These are phyloP conservation scores for Epichloe scottii DNA, from an alignment of 2,329 filamentous ascomycete genomes.

Conservation along the genomic window DNA sequence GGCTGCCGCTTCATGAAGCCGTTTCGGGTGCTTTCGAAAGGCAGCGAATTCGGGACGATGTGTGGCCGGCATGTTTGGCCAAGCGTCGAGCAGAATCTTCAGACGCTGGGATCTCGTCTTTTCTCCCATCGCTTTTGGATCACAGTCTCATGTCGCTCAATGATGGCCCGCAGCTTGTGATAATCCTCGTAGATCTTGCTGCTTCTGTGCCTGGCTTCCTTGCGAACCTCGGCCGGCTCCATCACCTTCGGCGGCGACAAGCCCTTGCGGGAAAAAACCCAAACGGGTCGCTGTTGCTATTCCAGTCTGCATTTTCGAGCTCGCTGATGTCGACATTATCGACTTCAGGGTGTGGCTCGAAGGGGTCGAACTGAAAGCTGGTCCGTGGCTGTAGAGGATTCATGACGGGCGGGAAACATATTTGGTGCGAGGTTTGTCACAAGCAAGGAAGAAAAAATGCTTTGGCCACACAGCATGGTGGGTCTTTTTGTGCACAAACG, in stretches of 20 bases:
- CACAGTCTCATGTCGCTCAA: slow-evolving; percentile 36
- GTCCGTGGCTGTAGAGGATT: not conserved
- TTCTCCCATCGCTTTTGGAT: slow-evolving; percentile 43
- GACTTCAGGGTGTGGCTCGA: not conserved
- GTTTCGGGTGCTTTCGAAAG: slow-evolving; percentile 13
- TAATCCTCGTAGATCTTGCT: slow-evolving; percentile 22
- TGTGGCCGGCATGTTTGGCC: slow-evolving; percentile 33
- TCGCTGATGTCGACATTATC: not conserved
- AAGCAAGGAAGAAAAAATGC: too few relatives aligned
- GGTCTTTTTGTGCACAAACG: too few relatives aligned
- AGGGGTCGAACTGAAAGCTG: slow-evolving; percentile 6
- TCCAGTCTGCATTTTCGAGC: not conserved
- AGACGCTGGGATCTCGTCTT: slow-evolving; percentile 34
- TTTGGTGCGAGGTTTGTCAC: too few relatives aligned
- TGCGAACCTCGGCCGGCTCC: slow-evolving; percentile 6
- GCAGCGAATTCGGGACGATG: slow-evolving; percentile 41
- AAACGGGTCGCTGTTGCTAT: slow-evolving; percentile 1
- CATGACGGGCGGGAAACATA: not conserved
- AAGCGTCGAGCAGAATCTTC: slow-evolving; percentile 32
- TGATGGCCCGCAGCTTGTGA: slow-evolving; percentile 24
- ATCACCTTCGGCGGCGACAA: not conserved
- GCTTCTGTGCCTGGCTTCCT: slow-evolving; percentile 5
- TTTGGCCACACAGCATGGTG: too few relatives aligned
- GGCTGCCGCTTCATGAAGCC: slow-evolving; percentile 9
- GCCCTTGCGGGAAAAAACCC: slow-evolving; percentile 1